Percentiles rank a stretch among this genome's conserved stretches.
Conservation (phyloP, 176 grass and related monocot genomes). For the Luzula sylvatica region DNA sequence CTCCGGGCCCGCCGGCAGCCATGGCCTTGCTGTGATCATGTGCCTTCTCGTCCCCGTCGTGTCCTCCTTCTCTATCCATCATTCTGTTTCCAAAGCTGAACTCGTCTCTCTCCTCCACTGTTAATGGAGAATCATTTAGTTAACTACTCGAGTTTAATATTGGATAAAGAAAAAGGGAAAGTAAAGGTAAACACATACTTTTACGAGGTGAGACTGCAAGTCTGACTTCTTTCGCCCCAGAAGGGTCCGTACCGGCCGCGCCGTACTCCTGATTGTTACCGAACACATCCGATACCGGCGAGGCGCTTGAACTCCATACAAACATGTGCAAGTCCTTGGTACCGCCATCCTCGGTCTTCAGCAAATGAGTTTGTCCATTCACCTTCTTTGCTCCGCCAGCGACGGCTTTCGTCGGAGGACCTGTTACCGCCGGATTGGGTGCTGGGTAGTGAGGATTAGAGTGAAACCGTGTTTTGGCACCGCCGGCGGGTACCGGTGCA, state of each 20-base stretch:
- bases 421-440: constrained; percentile 65
- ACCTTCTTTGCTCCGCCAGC: constrained; percentile 23
- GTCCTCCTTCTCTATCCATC: constrained; percentile 35
- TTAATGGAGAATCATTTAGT: neutral
- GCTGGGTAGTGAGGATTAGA: constrained; percentile 59
- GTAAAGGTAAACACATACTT: constrained; percentile 24
- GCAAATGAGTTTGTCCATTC: constrained; percentile 57
- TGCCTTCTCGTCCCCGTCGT: constrained; percentile 57
- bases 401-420: constrained; percentile 36
- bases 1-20: neutral
- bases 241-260: constrained; percentile 21
- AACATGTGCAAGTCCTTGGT: constrained; percentile 98
- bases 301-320: constrained; percentile 96
- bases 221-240: constrained; percentile 57
- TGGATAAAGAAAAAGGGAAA: neutral
- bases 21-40: constrained; percentile 16
- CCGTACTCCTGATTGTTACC: constrained; percentile 59
- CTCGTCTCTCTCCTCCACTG: constrained; percentile 81
- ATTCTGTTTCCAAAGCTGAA: constrained; percentile 74
- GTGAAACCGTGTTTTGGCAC: constrained; percentile 31
- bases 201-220: constrained; percentile 71
- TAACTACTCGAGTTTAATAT: too few species aligned
- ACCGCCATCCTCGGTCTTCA: constrained; percentile 59
- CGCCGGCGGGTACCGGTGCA: neutral
- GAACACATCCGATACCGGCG: constrained; percentile 96